A percentile compares a stretch with the other conserved stretches of the same genome.
Conservation (phyloP, 163 green algal genomes). For the Coccomyxa subellipsoidea region DNA sequence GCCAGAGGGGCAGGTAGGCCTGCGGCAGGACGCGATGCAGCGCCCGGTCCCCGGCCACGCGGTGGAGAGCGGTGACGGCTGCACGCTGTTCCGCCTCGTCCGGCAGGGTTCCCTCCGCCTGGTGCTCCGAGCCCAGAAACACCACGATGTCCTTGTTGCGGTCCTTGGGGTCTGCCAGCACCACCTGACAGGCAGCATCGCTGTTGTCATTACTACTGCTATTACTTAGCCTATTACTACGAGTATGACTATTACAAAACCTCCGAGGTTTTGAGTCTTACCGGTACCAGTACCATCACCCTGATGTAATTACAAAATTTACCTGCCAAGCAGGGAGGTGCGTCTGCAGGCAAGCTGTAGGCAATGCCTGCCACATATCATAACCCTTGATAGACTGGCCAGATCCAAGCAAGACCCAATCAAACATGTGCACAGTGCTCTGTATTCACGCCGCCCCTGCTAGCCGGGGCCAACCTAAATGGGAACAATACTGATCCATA, state of each 20-base stretch:
- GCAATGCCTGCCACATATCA: not conserved
- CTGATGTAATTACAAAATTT: no score
- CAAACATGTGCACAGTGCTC: no score
- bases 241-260: not conserved
- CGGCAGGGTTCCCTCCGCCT: constrained; percentile 42
- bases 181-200: constrained; percentile 59
- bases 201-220: not conserved
- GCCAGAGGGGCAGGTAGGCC: constrained; percentile 62
- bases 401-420: not conserved
- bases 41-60: constrained; percentile 58
- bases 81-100: constrained; percentile 71
- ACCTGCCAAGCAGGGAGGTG: no score
- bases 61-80: constrained; percentile 71
- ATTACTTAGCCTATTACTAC: not conserved
- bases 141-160: constrained; percentile 68
- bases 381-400: not conserved
- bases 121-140: constrained; percentile 56
- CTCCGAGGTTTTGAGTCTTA: no score
- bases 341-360: not conserved
- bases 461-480: no score
- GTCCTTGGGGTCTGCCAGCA: constrained; percentile 74
- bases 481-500: no score
- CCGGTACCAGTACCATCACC: no score
- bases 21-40: constrained; percentile 68
- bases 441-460: no score